Evolutionary conservation across 2,329 filamentous ascomycete species (phyloP).

Genomic region (Hypoxylon sp.): DNA sequence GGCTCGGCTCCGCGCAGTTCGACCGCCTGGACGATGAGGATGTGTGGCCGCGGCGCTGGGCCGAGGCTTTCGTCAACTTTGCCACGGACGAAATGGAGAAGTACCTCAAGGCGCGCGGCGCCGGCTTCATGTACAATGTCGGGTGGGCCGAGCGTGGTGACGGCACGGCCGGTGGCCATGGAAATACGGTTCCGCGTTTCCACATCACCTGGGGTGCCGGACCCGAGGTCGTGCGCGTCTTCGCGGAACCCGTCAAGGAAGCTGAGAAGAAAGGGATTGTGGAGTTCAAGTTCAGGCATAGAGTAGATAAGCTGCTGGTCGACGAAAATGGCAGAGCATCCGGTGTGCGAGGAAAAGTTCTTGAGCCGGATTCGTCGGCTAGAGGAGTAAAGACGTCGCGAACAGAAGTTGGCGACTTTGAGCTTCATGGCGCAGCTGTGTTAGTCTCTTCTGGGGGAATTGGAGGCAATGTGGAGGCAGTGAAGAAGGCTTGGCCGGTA

Average conservation of each 20-base stretch:
- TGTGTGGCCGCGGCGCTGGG: conserved; percentile 72
- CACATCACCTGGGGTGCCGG: conserved; percentile 74
- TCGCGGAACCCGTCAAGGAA: conserved; percentile 68
- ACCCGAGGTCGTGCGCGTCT: conserved; percentile 71
- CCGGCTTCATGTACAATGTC: conserved; percentile 68
- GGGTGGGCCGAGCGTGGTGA: conserved; percentile 74
- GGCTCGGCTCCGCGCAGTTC: conserved; percentile 70
- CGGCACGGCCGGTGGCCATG: conserved; percentile 69
- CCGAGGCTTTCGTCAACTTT: conserved; percentile 75
- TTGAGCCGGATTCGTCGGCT: conserved; percentile 64
- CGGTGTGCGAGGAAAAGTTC: conserved; percentile 68
- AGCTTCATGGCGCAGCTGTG: conserved; percentile 67
- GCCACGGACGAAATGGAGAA: conserved; percentile 70
- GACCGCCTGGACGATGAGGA: conserved; percentile 68
- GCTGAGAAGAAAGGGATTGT: conserved; percentile 68
- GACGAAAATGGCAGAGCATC: conserved; percentile 67
- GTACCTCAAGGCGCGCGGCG: conserved; percentile 68
- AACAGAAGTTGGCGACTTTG: conserved; percentile 65
- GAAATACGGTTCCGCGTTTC: conserved; percentile 75
- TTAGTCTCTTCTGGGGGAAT: conserved; percentile 72
- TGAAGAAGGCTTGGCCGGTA: conserved; percentile 71
- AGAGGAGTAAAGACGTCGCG: conserved; percentile 68
- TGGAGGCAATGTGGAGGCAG: conserved; percentile 72
- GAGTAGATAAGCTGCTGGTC: conserved; percentile 69
- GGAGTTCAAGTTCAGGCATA: conserved; percentile 69